Evolutionary conservation across 768 basidiomycete genomes (phyloP).

Genomic region (Leccinellum albellum): DNA sequence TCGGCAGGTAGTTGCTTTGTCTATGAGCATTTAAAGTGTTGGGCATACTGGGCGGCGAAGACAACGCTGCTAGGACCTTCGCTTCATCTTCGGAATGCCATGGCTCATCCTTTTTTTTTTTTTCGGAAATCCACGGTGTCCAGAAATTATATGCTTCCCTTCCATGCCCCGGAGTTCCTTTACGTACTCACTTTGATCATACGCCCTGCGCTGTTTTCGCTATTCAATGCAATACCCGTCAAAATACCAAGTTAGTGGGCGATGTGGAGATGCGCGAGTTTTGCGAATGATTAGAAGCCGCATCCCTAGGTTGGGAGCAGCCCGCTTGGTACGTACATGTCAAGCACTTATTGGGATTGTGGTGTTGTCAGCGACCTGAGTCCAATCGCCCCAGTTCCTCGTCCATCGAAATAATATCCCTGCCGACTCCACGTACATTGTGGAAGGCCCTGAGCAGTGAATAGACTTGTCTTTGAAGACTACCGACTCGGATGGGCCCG

Average conservation of each 20-base stretch:
- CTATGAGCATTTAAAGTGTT: conserved; percentile 37
- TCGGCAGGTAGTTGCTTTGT: conserved; percentile 20
- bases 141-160: neutral
- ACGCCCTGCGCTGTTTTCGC: conserved; percentile 17
- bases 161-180: neutral
- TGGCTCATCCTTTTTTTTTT: conserved; percentile 18
- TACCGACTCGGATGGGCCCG: too few relatives aligned
- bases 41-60: neutral
- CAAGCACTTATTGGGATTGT: neutral
- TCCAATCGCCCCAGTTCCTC: neutral
- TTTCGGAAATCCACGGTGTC: conserved; percentile 14
- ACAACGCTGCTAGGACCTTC: neutral
- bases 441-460: neutral
- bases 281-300: neutral
- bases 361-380: neutral
- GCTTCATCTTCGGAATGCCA: conserved; percentile 29
- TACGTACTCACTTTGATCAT: neutral
- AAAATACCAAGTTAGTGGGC: neutral
- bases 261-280: neutral
- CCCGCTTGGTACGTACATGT: neutral
- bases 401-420: neutral
- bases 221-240: conserved; percentile 5
- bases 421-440: neutral
- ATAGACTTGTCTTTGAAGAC: neutral
- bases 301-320: neutral